A percentile compares a stretch with the other conserved stretches of the same genome.
Evolutionary conservation across 108 stramenopile species (phyloP).

Genomic region (Schizochytrium sp.): DNA sequence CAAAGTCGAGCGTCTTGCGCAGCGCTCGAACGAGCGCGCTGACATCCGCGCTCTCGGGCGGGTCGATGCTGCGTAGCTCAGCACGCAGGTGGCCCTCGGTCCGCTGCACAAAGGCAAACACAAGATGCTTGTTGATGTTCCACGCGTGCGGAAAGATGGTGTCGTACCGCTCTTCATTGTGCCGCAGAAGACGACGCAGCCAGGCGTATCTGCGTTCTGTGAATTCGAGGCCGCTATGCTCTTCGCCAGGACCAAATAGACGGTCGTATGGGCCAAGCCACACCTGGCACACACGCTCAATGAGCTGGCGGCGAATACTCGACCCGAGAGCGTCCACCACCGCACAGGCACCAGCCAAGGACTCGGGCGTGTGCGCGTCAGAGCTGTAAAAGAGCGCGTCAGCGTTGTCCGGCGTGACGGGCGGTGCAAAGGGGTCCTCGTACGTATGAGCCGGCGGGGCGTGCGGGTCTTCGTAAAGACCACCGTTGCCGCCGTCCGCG

Average conservation of each 20-base stretch:
- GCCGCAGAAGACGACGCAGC: slow-evolving; percentile 68
- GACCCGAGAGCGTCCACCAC: slow-evolving; percentile 87
- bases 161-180: slow-evolving; percentile 65
- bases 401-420: background rate
- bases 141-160: slow-evolving; percentile 82
- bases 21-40: slow-evolving; percentile 49
- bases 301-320: slow-evolving; percentile 58
- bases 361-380: slow-evolving; percentile 6
- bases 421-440: background rate
- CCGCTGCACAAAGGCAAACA: slow-evolving; percentile 60
- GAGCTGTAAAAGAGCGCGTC: background rate
- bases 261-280: slow-evolving; percentile 69
- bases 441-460: background rate
- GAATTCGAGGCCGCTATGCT: background rate
- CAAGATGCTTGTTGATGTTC: slow-evolving; percentile 69
- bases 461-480: background rate
- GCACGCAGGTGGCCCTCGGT: slow-evolving; percentile 38
- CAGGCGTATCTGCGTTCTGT: slow-evolving; percentile 80
- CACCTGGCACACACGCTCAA: slow-evolving; percentile 66
- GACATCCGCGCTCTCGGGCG: slow-evolving; percentile 18
- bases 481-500: background rate
- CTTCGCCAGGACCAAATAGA: slow-evolving; percentile 42
- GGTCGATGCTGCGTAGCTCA: background rate
- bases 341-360: slow-evolving; percentile 72
- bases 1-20: slow-evolving; percentile 86